Evolutionary conservation across 495 filamentous ascomycete species (phyloP), one percentile per base, ranked within the genome.

Genomic region (Aspergillus kassunensis): DNA sequence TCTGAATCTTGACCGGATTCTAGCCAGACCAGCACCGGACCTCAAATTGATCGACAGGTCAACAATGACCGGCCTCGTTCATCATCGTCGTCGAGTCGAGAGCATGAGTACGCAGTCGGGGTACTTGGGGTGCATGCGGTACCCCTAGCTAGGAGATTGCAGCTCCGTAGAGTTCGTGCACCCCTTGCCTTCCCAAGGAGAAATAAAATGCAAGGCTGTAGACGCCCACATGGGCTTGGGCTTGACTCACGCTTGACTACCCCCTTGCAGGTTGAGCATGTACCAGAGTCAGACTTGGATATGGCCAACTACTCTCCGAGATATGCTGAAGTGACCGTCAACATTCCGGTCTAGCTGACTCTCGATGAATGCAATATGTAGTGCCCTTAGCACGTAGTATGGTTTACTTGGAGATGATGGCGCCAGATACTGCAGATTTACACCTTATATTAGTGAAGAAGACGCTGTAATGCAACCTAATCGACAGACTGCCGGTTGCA

Each of bases 121-220:
- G n/a, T n/a, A n/a, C n/a, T n/a, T 2, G 31, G 13, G 18, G 36
- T 27, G 29, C 36, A 44, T 48, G 25, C 35, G 44, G 44, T 33
- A 33, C 7, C 47, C 44, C 53, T 59, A 43, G 41, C 43, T 50
- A 34, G 58, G 54, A 52, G 45, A 60, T 57, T 57, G 55, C 45
- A 11, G 27, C 11, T 6, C 27, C 27, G 27, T n/a, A n/a, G 49
- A 48, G 53, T 42, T 29, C 33, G 9, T 11, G 2, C 10, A n/a
- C 31, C 54, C 58, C 58, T 56, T 60, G 31, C 57, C 44, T 44
- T 20, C 21, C 2, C 29, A 29, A 41, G 36, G 31, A 18, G 27
- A 43, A 13, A 35, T 20, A 30, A 51, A 34, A 35, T 42, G 20
- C 27, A 31, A 53, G 23, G 18, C 25, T n/a, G 23, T n/a, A 25